Base-by-base conservation (phyloP, 305 asterid species). In the Lippia alba region DNA sequence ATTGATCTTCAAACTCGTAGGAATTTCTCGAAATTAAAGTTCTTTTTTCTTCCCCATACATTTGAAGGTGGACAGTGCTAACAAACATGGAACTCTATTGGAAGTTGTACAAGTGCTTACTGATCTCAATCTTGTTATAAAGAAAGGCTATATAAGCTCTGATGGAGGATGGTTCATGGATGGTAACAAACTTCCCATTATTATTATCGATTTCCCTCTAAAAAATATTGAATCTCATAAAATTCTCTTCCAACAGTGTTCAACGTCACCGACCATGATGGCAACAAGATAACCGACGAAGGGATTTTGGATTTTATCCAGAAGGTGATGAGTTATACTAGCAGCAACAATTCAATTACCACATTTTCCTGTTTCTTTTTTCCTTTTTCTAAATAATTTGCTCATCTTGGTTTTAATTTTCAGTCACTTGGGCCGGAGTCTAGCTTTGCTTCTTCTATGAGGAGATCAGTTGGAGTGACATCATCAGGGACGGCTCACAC, bases 101-200 rank as follows among this genome's bases (percentile, higher is more conserved):
- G 99, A 95, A 80, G 97, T 95, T 32, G 90, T 95, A 8, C 97
- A 94, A 84, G 78, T 94, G 51, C 93, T 94, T 57, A 94, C 96
- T 41, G 99, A 94, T 85, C 96, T 94, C 73, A 90, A 89, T 78
- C 85, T 95, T 6, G 59, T 84, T 66, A 83, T 95, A 36, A 86
- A 87, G 15, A 95, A 92, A 75, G 98, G 97, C 67, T 92, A 92
- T 67, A 95, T 95, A 8, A 80, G 85, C 80, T 92, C 98, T 45
- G 99, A 95, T 89, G 99, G 98, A 45, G 98, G 96, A 67, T 95
- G 99, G 99, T 95, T 92, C 73, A 95, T 92, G 99, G 99, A 95
- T 78, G 99, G 99, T 95, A 89, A 59, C 33, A 12, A 53, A 51
- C 53, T 73, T 39, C 24, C 9, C 36, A 66, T 58, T 0, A 14